Conservation (phyloP, 2,329 filamentous ascomycete species). For the Pseudocercospora ulei region DNA sequence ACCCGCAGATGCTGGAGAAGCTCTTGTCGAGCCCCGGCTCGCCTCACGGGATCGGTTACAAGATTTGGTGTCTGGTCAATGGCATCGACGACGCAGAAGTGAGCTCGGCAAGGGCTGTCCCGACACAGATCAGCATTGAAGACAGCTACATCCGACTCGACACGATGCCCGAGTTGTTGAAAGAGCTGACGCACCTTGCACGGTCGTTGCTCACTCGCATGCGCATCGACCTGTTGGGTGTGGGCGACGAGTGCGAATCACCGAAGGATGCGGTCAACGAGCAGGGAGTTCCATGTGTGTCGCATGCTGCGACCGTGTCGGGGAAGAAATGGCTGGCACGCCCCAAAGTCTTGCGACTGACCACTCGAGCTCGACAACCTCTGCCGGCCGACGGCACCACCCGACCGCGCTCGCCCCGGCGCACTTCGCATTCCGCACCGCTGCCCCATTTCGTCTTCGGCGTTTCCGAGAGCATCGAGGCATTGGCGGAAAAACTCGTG, state of each 20-base stretch:
- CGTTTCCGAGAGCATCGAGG: slow-evolving; percentile 49
- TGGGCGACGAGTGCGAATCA: slow-evolving; percentile 35
- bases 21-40: slow-evolving; percentile 61
- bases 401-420: slow-evolving; percentile 53
- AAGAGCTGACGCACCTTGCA: slow-evolving; percentile 59
- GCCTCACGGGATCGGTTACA: slow-evolving; percentile 59
- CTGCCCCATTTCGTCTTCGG: slow-evolving; percentile 66
- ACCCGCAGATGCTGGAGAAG: slow-evolving; percentile 54
- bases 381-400: slow-evolving; percentile 44
- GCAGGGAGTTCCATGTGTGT: slow-evolving; percentile 7
- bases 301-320: slow-evolving; percentile 24
- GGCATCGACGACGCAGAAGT: slow-evolving; percentile 70
- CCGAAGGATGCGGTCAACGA: slow-evolving; percentile 29
- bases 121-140: slow-evolving; percentile 86
- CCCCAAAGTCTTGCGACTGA: slow-evolving; percentile 71
- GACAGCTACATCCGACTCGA: slow-evolving; percentile 74
- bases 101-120: slow-evolving; percentile 58
- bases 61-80: slow-evolving; percentile 69
- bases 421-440: slow-evolving; percentile 65
- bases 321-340: slow-evolving; percentile 59
- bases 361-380: slow-evolving; percentile 56
- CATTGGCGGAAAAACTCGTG: slow-evolving; percentile 59
- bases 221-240: slow-evolving; percentile 61
- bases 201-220: slow-evolving; percentile 66
- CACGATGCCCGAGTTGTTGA: slow-evolving; percentile 52